Percentiles rank a stretch among this genome's conserved stretches.
These are phyloP conservation scores for Funneliformis caledonium DNA, from an alignment of 371 early-diverging fungal species.

Conservation along the genomic window DNA sequence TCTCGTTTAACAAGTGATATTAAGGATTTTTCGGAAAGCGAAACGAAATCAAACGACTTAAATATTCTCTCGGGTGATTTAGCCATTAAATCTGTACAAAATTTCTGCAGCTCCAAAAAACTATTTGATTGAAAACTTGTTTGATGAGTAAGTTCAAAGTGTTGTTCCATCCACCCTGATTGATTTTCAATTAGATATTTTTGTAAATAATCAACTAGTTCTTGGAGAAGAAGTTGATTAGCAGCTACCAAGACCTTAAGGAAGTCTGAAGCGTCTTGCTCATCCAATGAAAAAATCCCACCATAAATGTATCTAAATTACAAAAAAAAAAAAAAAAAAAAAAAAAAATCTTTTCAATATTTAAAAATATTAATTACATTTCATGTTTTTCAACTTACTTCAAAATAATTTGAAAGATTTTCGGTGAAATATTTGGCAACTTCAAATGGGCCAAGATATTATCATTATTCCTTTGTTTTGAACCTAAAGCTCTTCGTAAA, in stretches of 20 bases:
- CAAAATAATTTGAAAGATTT: too few relatives aligned
- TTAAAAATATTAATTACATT: too few relatives aligned
- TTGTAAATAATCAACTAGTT: slow-evolving; percentile 3
- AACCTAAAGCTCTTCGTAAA: too few relatives aligned
- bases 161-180: background rate
- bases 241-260: background rate
- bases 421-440: too few relatives aligned
- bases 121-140: background rate
- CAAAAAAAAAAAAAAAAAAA: background rate
- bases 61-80: slow-evolving; percentile 2
- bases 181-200: background rate
- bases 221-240: background rate
- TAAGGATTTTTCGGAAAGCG: background rate
- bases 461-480: too few relatives aligned
- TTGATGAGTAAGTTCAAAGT: background rate
- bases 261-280: background rate
- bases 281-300: background rate
- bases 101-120: background rate
- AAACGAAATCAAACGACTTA: background rate
- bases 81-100: slow-evolving; percentile 8
- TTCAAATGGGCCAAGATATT: too few relatives aligned
- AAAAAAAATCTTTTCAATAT: too few relatives aligned
- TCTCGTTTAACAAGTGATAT: background rate
- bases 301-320: background rate
- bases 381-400: too few relatives aligned